A percentile compares a stretch with the other conserved stretches of the same genome.
Conservation (phyloP, 257 asterid species). For the Leonotis leonurus region DNA sequence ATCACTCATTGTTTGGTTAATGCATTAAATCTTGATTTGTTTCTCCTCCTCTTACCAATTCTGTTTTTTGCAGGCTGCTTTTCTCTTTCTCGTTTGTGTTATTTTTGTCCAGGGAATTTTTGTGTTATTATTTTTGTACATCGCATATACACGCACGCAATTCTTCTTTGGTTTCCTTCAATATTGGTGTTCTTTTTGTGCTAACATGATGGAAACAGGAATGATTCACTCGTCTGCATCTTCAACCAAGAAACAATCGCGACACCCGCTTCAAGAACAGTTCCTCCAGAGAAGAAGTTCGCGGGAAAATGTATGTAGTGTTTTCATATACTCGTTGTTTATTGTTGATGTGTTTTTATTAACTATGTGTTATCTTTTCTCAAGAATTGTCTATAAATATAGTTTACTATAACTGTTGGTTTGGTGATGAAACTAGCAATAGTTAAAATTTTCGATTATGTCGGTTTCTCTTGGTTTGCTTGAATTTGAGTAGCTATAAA, state of each 20-base stretch:
- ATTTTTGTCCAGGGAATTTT: neutral
- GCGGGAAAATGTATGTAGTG: conserved; percentile 53
- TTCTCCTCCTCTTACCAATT: too few species aligned
- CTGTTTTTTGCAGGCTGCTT: conserved; percentile 44
- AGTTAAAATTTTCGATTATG: neutral
- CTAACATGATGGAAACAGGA: conserved; percentile 80
- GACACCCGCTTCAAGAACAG: conserved; percentile 79
- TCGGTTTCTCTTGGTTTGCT: neutral
- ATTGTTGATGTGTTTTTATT: neutral
- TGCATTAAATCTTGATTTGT: conserved; percentile 4
- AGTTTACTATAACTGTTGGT: neutral
- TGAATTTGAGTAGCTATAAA: neutral
- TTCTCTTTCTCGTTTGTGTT: neutral
- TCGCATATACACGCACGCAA: neutral
- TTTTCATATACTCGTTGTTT: neutral
- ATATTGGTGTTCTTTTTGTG: conserved; percentile 14
- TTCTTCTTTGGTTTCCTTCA: neutral
- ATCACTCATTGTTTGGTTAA: neutral
- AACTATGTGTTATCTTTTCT: neutral
- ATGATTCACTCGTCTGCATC: conserved; percentile 38
- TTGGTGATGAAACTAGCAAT: neutral
- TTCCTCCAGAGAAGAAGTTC: conserved; percentile 50
- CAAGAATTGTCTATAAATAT: neutral
- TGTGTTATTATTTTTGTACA: neutral
- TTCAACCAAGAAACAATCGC: conserved; percentile 43